Percentiles rank a stretch among this genome's conserved stretches.
These are phyloP conservation scores for Fusarium mexicanum DNA, from an alignment of 2,329 filamentous ascomycete species.

Conservation along the genomic window DNA sequence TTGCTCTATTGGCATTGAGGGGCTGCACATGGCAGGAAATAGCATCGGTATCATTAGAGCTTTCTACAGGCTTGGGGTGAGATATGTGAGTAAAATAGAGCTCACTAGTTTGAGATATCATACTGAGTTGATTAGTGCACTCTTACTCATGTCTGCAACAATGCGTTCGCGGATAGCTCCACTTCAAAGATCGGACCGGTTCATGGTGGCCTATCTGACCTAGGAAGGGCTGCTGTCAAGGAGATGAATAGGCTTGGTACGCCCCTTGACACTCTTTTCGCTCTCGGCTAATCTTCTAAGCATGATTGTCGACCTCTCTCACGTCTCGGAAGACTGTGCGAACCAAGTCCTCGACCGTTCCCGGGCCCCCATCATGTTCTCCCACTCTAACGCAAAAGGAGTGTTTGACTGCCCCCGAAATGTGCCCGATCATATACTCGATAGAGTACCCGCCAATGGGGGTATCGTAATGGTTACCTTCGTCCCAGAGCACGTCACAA, in stretches of 20 bases:
- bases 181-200: not conserved
- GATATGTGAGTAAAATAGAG: not conserved
- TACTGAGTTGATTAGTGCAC: not conserved
- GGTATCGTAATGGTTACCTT: not conserved
- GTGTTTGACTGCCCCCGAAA: not conserved
- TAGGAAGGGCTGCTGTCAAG: not conserved
- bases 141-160: not conserved
- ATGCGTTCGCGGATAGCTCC: conserved; percentile 7
- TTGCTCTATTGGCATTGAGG: not conserved
- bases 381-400: conserved; percentile 1
- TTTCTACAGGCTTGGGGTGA: not conserved
- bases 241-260: conserved; percentile 11
- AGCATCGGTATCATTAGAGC: not conserved
- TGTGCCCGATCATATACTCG: not conserved
- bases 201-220: not conserved
- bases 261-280: fast-evolving
- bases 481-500: not conserved
- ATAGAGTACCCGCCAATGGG: not conserved
- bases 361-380: not conserved
- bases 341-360: not conserved
- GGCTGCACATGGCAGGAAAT: not conserved
- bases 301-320: conserved; percentile 7
- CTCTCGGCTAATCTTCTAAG: fast-evolving
- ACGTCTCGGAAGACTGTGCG: not conserved
- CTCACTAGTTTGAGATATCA: fast-evolving